Evolutionary conservation across 805 yeast species (phyloP), one percentile per base, ranked within the genome.

Genomic region (Pichia rugopelliculosa): DNA sequence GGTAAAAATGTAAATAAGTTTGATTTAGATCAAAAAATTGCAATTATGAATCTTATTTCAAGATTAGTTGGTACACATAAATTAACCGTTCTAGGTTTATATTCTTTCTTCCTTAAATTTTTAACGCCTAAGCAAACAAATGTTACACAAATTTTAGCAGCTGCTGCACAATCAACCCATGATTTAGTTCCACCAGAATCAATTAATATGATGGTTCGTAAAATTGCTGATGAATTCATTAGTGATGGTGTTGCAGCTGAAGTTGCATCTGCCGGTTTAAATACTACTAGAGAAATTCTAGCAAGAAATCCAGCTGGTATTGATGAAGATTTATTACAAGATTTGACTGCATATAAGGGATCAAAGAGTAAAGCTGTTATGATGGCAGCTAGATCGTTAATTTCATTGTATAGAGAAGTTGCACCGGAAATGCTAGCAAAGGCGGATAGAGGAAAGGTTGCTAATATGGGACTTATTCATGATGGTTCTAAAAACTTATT

Each of bases 241-340:
- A 85, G 96, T 56, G 98, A 93, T 61, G 99, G 99, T 74, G 99
- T 93, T 36, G 89, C 97, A 15, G 82, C 96, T 30, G 96, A 93
- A 68, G 99, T 90, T 46, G 97, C 97, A 6, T 89, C 97, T 45
- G 98, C 98, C 5, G 99, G 99, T 60, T 75, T 93, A 55, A 93
- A 93, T 66, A 87, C 98, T 3, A 91, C 91, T 50, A 76, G 98
- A 57, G 99, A 93, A 67, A 88, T 93, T 49, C 75, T 90, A 53
- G 68, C 96, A 2, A 82, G 99, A 73, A 95, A 95, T 11, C 97
- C 99, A 15, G 73, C 91, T 54, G 96, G 98, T 23, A 89, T 93
- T 58, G 97, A 89, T 45, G 82, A 85, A 46, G 79, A 90, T 2
- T 70, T 93, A 44, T 71, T 93, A 51, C 97, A 90, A 56, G 99